These are phyloP conservation scores for Galerina sulciceps DNA, from an alignment of 768 basidiomycete species.

Conservation along the genomic window DNA sequence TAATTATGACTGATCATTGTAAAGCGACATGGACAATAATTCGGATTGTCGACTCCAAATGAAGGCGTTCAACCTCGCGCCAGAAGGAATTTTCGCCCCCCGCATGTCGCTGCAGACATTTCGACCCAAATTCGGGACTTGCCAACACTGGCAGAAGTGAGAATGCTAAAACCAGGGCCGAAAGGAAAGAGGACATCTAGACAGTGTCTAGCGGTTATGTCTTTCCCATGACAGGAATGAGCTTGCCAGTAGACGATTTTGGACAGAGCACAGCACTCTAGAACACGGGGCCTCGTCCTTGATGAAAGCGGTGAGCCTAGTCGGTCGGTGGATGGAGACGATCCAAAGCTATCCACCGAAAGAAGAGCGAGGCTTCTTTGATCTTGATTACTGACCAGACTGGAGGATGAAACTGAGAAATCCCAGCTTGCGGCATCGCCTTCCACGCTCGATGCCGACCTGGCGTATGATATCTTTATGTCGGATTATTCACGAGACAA, in stretches of 20 bases:
- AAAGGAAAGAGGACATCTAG: constrained; percentile 11
- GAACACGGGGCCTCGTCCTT: constrained; percentile 5
- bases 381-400: constrained; percentile 1
- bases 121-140: constrained; percentile 6
- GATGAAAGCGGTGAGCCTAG: constrained; percentile 11
- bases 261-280: constrained; percentile 17
- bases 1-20: constrained; percentile 24
- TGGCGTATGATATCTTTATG: constrained; percentile 11
- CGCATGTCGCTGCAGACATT: constrained; percentile 10
- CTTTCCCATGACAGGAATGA: constrained; percentile 22
- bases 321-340: background rate
- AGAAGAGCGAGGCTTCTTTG: background rate
- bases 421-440: constrained; percentile 1
- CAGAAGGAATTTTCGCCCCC: constrained; percentile 14
- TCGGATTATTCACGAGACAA: constrained; percentile 14
- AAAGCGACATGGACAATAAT: constrained; percentile 22
- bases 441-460: constrained; percentile 10
- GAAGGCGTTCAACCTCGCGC: background rate
- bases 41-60: constrained; percentile 18
- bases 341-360: constrained; percentile 12
- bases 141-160: constrained; percentile 26
- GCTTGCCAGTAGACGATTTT: constrained; percentile 10
- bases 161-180: constrained; percentile 17
- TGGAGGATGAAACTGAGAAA: constrained; percentile 3
- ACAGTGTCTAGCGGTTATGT: constrained; percentile 18